phyloP scores from a whole-genome alignment of 2,329 filamentous ascomycete genomes.

The Plenodomus biglobosus region DNA sequence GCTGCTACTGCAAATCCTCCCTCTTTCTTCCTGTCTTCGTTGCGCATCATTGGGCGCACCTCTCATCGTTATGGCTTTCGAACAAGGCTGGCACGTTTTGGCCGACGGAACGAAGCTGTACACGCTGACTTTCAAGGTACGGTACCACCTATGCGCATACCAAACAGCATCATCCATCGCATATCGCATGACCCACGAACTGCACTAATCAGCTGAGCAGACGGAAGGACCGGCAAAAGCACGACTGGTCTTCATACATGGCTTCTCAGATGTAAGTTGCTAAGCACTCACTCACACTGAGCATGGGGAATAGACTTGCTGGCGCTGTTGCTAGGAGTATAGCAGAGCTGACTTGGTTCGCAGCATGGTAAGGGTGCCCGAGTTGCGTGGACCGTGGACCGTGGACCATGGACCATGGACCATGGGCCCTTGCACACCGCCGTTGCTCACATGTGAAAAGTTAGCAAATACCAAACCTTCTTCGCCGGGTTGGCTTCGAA shows the following conservation, averaged over 20 bases:
- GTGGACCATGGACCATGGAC: too few species aligned
- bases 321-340: background rate
- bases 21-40: background rate
- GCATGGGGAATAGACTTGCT: background rate
- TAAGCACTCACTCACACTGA: background rate
- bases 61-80: constrained; percentile 40
- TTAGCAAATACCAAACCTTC: constrained; percentile 73
- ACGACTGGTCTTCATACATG: constrained; percentile 80
- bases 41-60: background rate
- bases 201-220: constrained; percentile 39
- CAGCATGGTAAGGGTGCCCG: constrained; percentile 14
- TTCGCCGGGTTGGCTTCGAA: constrained; percentile 69
- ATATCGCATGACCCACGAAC: background rate
- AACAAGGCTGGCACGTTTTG: constrained; percentile 56
- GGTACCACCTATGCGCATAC: too few species aligned
- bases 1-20: background rate
- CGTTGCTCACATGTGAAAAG: constrained; percentile 37
- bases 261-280: constrained; percentile 67
- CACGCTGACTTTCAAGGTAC: constrained; percentile 63
- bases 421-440: too few species aligned
- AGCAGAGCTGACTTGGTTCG: background rate
- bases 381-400: too few species aligned
- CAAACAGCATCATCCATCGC: too few species aligned
- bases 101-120: constrained; percentile 59
- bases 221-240: constrained; percentile 62